A percentile compares a stretch with the other conserved stretches of the same genome.
These are phyloP conservation scores for Globisporangium barbulae DNA, from an alignment of 352 stramenopile genomes.

Conservation along the genomic window DNA sequence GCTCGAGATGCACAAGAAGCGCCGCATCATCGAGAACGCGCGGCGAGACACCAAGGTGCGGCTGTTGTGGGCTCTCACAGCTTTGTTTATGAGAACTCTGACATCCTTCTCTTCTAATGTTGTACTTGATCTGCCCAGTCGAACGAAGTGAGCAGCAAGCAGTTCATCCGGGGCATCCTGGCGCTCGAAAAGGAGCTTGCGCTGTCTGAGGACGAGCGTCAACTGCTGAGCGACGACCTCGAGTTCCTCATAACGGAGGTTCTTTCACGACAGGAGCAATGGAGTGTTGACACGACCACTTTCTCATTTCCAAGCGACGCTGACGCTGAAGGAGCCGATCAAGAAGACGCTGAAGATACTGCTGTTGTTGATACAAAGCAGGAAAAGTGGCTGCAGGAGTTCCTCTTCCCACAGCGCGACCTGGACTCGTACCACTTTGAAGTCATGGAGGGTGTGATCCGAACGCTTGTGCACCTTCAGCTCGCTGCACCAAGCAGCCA, in stretches of 20 bases:
- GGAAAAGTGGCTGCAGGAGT: slow-evolving; percentile 15
- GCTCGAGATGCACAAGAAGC: slow-evolving; percentile 71
- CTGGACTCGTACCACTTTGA: slow-evolving; percentile 44
- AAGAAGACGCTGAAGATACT: slow-evolving; percentile 4
- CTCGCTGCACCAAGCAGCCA: slow-evolving; percentile 27
- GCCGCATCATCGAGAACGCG: slow-evolving; percentile 51
- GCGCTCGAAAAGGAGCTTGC: slow-evolving; percentile 32
- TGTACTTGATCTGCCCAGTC: slow-evolving; percentile 8
- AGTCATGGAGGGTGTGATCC: slow-evolving; percentile 34
- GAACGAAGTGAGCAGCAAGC: slow-evolving; percentile 46
- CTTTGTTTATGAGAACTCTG: background rate
- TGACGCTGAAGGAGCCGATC: background rate
- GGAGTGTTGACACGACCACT: slow-evolving; percentile 38
- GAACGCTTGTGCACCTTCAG: slow-evolving; percentile 41
- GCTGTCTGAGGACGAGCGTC: slow-evolving; percentile 33
- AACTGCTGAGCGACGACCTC: slow-evolving; percentile 31
- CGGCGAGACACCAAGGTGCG: slow-evolving; percentile 43
- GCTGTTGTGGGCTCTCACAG: background rate
- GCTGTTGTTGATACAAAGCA: background rate
- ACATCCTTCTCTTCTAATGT: background rate
- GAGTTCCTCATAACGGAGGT: slow-evolving; percentile 35
- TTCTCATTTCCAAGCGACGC: slow-evolving; percentile 24
- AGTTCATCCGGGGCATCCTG: slow-evolving; percentile 39
- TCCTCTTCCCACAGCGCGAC: slow-evolving; percentile 30
- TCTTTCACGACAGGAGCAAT: slow-evolving; percentile 34